Percentiles rank a stretch among this genome's conserved stretches.
Conservation (phyloP, 176 grass and related monocot species). For the Leersia perrieri region DNA sequence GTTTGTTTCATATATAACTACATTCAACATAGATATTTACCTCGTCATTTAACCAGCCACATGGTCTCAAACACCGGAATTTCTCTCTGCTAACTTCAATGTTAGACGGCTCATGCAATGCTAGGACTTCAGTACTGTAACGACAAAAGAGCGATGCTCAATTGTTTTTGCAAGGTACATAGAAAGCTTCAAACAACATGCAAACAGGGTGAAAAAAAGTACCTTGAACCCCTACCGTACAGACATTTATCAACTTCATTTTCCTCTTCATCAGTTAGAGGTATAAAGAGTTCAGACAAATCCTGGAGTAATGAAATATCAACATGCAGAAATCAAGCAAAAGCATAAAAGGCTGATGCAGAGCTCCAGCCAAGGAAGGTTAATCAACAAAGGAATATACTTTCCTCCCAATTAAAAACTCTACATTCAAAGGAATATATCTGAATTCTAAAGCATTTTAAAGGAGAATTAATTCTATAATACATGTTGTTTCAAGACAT, state of each 20-base stretch:
- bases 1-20: background rate
- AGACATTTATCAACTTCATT: constrained; percentile 38
- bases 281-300: constrained; percentile 51
- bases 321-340: constrained; percentile 19
- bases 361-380: background rate
- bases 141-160: background rate
- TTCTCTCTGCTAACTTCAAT: constrained; percentile 78
- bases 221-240: constrained; percentile 46
- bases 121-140: constrained; percentile 54
- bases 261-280: constrained; percentile 66
- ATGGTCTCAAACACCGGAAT: constrained; percentile 62
- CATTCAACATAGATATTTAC: constrained; percentile 45
- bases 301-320: constrained; percentile 50
- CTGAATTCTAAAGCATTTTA: background rate
- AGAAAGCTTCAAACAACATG: constrained; percentile 6
- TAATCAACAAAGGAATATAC: constrained; percentile 9
- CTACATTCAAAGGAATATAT: background rate
- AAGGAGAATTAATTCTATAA: background rate
- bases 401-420: background rate
- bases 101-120: constrained; percentile 63
- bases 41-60: constrained; percentile 90
- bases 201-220: constrained; percentile 9
- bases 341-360: background rate
- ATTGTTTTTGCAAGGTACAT: background rate
- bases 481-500: background rate